Base-by-base conservation (phyloP, 495 filamentous ascomycete genomes). In the Penicillium chermesinum region DNA sequence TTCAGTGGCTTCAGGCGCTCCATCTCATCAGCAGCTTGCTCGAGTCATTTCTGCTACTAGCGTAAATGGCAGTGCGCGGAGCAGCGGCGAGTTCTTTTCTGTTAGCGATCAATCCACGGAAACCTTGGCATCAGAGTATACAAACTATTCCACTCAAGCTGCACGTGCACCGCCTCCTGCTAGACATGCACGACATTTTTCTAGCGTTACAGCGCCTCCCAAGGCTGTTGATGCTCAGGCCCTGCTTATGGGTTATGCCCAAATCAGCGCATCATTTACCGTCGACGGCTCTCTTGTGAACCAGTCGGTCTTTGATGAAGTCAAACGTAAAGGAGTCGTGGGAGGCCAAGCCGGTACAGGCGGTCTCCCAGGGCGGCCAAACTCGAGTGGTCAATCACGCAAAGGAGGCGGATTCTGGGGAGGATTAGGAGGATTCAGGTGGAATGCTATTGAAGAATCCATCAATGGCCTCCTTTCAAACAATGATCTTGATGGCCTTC, bases 241-340 rank as follows among this genome's bases (percentile, higher is more conserved):
- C 13, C 67, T 98, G 43, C 91, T 98, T 82, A 97, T 98, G 93
- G 93, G 91, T 8, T 98, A 95, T 69, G 94, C 86, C 4, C 91
- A 98, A 62, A 79, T 96, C n/a, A 84, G 85, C 57, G 93, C 94
- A 14, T 86, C 87, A 0, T 98, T 97, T 53, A 89, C 84, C 0
- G 67, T 97, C 6, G 93, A 98, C 63, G 89, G 90, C 0, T 95
- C 94, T 5, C 71, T 98, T 27, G 79, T 97, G 44, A 89, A 95
- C 52, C 83, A 93, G 32, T 84, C 81, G 2, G 88, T 83, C 2
- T 98, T 98, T 54, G 94, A 98, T 61, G 89, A 94, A 46, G 89
- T 96, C 20, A 98, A 97, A 63, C 74, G 91, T 35, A 96, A 94
- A 64, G 94, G 88, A 22, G 87, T 95, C 13, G 77, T 96, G 18